Evolutionary conservation across 345 rosid genomes (phyloP), one percentile per base, ranked within the genome.

Genomic region (Eucalyptus cloeziana): DNA sequence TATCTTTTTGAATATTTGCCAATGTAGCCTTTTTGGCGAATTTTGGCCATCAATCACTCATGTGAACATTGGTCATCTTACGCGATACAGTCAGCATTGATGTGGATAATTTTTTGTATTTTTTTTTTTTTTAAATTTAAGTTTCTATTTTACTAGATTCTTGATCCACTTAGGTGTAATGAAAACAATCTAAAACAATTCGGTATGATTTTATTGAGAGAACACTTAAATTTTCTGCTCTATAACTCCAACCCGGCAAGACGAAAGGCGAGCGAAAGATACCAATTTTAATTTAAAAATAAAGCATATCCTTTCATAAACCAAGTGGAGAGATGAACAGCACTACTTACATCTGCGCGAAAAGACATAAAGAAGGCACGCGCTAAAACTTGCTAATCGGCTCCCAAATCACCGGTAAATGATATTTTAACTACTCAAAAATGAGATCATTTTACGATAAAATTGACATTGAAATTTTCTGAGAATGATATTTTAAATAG

Each of bases 1-100:
- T 52, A 52, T 52, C 24, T 3, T 52, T 52, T 52, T 52, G 0
- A 52, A 19, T 52, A 52, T 19, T 19, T 52, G 24, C 58, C 0
- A 52, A 52, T 52, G 25, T 52, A 19, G 5, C 10, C 0, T 52
- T 52, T 52, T 52, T 52, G 58, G 10, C 1, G 25, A 24, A 52
- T 52, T 52, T 19, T 52, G 58, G 58, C 58, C 10, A 2, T 52
- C 25, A 52, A 19, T 52, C 10, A 2, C 58, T 52, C 2, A 19
- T 10, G 0, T 52, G 10, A 52, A 52, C 2, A 52, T 52, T 52
- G 9, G 25, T 52, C 10, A 52, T 52, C 10, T 52, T 52, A 52
- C 3, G 10, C 1, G 2, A 52, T 52, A 21, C 2, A 7, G 0
- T 19, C 5, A 19, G 0, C 1, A 52, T 19, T 52, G 58, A 52